Evolutionary conservation across 306 rosid genomes (phyloP).

Genomic region (Pyrus communis): DNA sequence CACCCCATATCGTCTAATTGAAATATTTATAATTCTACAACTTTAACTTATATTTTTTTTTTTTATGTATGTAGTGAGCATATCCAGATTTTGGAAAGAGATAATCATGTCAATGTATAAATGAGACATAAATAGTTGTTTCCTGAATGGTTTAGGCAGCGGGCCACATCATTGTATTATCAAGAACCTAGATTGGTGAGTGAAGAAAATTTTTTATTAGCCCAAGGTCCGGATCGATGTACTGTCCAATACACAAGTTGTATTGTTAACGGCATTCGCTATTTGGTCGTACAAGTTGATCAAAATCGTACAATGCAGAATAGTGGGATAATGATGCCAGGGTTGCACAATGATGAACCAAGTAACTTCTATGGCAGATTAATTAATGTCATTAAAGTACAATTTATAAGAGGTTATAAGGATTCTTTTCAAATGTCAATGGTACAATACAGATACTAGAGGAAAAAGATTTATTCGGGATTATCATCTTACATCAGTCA

Average conservation of each 20-base stretch:
- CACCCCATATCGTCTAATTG: no score
- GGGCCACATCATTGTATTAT: background rate
- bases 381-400: background rate
- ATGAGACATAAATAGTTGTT: no score
- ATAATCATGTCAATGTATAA: background rate
- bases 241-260: no score
- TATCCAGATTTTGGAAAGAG: background rate
- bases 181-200: no score
- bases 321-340: background rate
- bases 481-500: background rate
- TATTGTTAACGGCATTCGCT: background rate
- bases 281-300: background rate
- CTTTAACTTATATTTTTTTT: background rate
- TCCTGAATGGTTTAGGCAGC: no score
- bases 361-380: background rate
- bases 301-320: background rate
- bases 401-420: background rate
- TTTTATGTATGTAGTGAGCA: background rate
- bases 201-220: no score
- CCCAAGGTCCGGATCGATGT: no score
- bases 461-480: background rate
- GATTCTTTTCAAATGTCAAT: background rate
- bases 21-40: no score
- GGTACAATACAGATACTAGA: background rate
- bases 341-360: background rate